Evolutionary conservation across 495 filamentous ascomycete species (phyloP), one percentile per base, ranked within the genome.

Genomic region (Hyaloscypha variabilis): DNA sequence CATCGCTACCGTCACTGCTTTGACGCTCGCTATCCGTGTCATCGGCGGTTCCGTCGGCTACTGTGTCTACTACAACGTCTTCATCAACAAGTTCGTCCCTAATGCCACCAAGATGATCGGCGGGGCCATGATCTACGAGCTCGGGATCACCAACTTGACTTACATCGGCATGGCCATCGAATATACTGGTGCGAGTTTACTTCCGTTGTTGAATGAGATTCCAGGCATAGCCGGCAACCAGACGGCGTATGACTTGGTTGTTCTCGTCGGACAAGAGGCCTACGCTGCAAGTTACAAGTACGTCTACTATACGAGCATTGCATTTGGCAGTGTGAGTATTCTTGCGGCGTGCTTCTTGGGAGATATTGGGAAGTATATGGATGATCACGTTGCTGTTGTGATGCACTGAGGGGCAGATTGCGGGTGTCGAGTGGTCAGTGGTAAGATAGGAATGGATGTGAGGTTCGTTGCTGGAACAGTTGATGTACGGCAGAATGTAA

Each of bases 21-120:
- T 92, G 14, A 91, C 90, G 2, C 87, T 92, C 56, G 83, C 88
- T 24, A 87, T 92, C 67, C 88, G 90, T 52, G 87, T 90, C 57
- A 81, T 91, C 46, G 90, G 90, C 46, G 90, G 90, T 39, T 79
- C 85, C 29, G 84, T 92, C 61, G 90, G 90, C 57, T 92, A 91
- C 73, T 83, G 82, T 30, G 82, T 88, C 65, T 92, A 92, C 81
- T 92, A 87, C 81, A 92, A 91, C 72, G 81, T 92, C 69, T 93
- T 91, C 77, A 72, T 85, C 67, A 80, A 82, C 68, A 90, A 90
- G 75, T 87, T 91, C 67, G 67, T 82, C 26, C 81, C 85, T 0
- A 74, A 78, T 24, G 82, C 86, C 42, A 75, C 64, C 8, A 56
- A 80, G 53, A 80, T 84, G 64, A 83, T 92, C 25, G 62, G 62